Evolutionary conservation across 352 stramenopile genomes (phyloP).

Genomic region (Phytophthora megakarya): DNA sequence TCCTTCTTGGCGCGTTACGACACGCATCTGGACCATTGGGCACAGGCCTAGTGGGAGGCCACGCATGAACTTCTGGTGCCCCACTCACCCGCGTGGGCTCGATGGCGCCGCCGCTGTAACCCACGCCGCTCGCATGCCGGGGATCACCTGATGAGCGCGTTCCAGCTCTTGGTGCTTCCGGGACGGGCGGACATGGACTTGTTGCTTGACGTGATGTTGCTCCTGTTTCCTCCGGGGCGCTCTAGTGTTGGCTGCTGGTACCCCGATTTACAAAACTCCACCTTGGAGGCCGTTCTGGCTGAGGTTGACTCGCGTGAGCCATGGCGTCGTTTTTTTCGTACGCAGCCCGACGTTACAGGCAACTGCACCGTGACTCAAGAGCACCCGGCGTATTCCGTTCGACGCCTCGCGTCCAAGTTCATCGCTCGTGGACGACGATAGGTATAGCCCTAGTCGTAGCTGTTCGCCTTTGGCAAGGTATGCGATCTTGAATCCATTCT

Average conservation of each 20-base stretch:
- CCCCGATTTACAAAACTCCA: not conserved
- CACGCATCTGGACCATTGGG: not conserved
- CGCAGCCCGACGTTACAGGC: not conserved
- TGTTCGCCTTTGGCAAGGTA: too few relatives aligned
- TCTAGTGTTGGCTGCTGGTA: not conserved
- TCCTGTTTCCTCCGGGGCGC: not conserved
- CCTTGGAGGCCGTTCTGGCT: not conserved
- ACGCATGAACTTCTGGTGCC: not conserved
- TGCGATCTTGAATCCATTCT: too few relatives aligned
- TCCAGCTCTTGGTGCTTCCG: not conserved
- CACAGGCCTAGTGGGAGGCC: conserved; percentile 19
- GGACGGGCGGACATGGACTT: conserved; percentile 5
- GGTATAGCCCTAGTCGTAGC: too few relatives aligned
- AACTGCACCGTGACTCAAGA: not conserved
- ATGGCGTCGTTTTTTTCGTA: conserved; percentile 9
- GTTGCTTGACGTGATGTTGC: not conserved
- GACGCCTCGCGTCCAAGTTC: not conserved
- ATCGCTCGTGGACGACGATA: too few relatives aligned
- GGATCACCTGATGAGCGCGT: not conserved
- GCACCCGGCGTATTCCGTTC: not conserved
- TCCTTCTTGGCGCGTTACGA: not conserved
- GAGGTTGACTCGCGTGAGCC: not conserved
- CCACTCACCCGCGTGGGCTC: not conserved
- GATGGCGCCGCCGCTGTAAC: not conserved
- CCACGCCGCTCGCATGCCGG: conserved; percentile 5